Evolutionary conservation across 2,329 filamentous ascomycete genomes (phyloP), one percentile per base, ranked within the genome.

Genomic region (Fusarium sp.): DNA sequence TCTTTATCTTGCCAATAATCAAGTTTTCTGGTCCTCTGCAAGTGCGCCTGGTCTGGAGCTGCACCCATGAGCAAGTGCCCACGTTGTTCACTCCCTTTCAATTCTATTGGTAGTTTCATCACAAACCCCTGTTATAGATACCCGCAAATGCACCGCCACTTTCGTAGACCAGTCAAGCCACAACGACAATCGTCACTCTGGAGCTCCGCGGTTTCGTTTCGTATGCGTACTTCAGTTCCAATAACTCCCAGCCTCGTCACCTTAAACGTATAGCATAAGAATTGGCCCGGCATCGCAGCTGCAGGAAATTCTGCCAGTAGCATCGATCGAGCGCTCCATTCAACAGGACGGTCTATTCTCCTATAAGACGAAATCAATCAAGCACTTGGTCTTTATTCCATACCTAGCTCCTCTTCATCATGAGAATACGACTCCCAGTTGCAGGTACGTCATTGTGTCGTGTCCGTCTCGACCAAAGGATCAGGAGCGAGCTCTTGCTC

Each of bases 391-490:
- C 33, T 20, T 36, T 38, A 33, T 45, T 28, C 38, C 23, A 44
- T 31, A 23, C 23, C 23, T 23, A 63, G 36, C 46, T 40, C 70
- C 57, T 41, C 20, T 44, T 40, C 28, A 65, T 51, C 57, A 96
- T 97, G 91, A 92, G 92, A 80, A 93, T 97, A 83, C 89, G 94
- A 77, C 88, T 94, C 75, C 91, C 92, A 57, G 97, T 97, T 78
- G 93, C 93, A 82, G 92, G 94, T 96, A 83, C 76, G 88, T 65
- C 65, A 70, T 69, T 56, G 38, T 45, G 36, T 31, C 47, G 28
- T 54, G 46, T 40, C 47, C 34, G 34, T 26, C 31, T 57, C 49
- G 42, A 58, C 31, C 52, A 44, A 30, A 20, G 16, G 13, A 23
- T 41, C 26, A 12, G 26, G 23, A 41, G 15, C 70, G 40, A 36